Evolutionary conservation across 2,329 filamentous ascomycete species (phyloP), one percentile per base, ranked within the genome.

Genomic region (Colletotrichum sp.): DNA sequence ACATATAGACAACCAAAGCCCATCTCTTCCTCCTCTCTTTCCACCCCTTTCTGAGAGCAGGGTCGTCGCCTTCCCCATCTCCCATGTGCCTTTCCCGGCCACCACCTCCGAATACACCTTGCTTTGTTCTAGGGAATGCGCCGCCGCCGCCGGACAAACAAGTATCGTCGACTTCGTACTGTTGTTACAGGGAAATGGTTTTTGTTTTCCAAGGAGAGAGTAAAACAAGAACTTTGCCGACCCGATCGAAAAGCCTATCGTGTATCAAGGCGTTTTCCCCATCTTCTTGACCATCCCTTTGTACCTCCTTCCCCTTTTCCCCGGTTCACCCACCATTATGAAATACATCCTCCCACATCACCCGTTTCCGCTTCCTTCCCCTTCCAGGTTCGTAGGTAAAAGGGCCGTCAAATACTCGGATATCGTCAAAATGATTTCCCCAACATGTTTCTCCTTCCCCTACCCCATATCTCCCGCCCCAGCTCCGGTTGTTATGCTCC

Each of bases 401-500:
- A 62, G 74, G 43, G 70, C 74, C 76, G 56, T 76, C 74, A 69
- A 48, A 32, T 66, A 30, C 58, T 71, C 36, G 74, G 69, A 76
- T 66, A 67, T 74, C 74, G 74, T 76, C 12, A 70, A 13, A 68
- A 71, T 64, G 69, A 55, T 64, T 58, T 22, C 43, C 60, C 64
- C 62, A 25, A 48, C 18, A 61, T 62, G 18, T 16, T 25, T 43
- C 55, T 61, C 28, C 52, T 5, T 30, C 34, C 52, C 52, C 18
- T 12, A 7, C 6, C 39, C 36, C 8, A 1, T 32, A 27, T n/a
- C 56, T 52, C 43, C 32, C 43, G n/a, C 43, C 55, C 61, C 18
- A 10, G 73, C 55, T 65, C 64, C 64, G 68, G 52, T 58, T 73
- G 73, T 58, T 70, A 77, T 77, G 71, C 74, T 70, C 71, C 74